Conservation (phyloP, 257 asterid genomes). For the Scutellaria barbata region DNA sequence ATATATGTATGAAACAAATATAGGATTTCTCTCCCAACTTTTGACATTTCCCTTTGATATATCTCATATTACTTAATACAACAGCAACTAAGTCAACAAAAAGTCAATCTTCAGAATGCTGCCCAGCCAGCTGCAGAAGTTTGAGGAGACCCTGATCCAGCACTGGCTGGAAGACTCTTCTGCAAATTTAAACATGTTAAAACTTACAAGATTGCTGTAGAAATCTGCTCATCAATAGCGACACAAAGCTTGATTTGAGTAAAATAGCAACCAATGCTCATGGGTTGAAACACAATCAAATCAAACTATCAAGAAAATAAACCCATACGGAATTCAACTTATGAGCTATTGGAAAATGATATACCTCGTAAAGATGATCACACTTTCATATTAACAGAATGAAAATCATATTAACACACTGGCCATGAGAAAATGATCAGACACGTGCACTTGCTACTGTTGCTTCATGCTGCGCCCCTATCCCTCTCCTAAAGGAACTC, state of each 20-base stretch:
- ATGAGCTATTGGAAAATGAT: background rate
- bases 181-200: constrained; percentile 48
- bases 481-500: background rate
- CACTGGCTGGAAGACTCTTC: constrained; percentile 78
- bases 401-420: background rate
- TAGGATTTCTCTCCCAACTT: constrained; percentile 23
- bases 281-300: background rate
- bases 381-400: background rate
- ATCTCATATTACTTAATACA: constrained; percentile 50
- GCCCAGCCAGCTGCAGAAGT: constrained; percentile 98
- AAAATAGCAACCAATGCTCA: background rate
- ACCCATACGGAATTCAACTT: background rate
- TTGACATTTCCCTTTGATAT: constrained; percentile 32
- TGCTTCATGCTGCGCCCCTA: background rate
- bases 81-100: constrained; percentile 45
- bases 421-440: background rate
- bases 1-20: constrained; percentile 35
- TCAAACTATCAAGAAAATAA: background rate
- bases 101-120: constrained; percentile 64
- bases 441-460: constrained; percentile 9
- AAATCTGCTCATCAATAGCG: background rate
- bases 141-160: constrained; percentile 65
- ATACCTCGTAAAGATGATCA: background rate
- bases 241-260: too few relatives aligned
- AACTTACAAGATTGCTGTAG: background rate